Conservation (phyloP, 1,284 basidiomycete genomes). For the Sanghuangporus baumii region DNA sequence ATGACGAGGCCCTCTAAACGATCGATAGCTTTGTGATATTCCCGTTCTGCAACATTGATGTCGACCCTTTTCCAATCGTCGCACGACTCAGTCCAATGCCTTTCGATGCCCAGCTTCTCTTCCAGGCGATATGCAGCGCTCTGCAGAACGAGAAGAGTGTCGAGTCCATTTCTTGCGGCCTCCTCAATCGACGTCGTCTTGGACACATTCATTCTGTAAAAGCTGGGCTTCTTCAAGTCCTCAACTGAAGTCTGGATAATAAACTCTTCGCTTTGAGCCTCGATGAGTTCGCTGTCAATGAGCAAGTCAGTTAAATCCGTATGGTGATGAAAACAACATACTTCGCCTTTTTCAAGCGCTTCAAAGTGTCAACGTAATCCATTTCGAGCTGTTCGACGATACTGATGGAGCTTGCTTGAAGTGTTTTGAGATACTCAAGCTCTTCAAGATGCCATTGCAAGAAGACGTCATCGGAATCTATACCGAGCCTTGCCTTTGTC, state of each 20-base stretch:
- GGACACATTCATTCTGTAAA: background rate
- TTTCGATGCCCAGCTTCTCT: conserved; percentile 20
- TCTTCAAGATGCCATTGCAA: conserved; percentile 5
- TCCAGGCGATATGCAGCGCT: conserved; percentile 17
- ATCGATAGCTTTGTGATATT: conserved; percentile 25
- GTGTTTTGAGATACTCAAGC: background rate
- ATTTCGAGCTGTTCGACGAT: background rate
- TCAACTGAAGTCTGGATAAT: too few relatives aligned
- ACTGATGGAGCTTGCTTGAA: background rate
- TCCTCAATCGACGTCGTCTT: background rate
- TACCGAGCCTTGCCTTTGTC: too few relatives aligned
- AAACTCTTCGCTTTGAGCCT: too few relatives aligned
- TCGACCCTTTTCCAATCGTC: conserved; percentile 16
- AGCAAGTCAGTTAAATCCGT: too few relatives aligned
- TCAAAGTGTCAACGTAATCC: background rate
- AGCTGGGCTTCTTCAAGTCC: too few relatives aligned
- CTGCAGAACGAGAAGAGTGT: conserved; percentile 3
- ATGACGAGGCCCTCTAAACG: conserved; percentile 27
- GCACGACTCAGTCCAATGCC: conserved; percentile 21
- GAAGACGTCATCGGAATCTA: too few relatives aligned
- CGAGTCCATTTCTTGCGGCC: background rate
- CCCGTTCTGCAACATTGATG: conserved; percentile 19
- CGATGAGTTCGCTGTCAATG: too few relatives aligned
- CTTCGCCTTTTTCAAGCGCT: background rate
- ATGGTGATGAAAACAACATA: background rate